A percentile compares a stretch with the other conserved stretches of the same genome.
Conservation (phyloP, 2,329 filamentous ascomycete genomes). For the Microdochium bolleyi region DNA sequence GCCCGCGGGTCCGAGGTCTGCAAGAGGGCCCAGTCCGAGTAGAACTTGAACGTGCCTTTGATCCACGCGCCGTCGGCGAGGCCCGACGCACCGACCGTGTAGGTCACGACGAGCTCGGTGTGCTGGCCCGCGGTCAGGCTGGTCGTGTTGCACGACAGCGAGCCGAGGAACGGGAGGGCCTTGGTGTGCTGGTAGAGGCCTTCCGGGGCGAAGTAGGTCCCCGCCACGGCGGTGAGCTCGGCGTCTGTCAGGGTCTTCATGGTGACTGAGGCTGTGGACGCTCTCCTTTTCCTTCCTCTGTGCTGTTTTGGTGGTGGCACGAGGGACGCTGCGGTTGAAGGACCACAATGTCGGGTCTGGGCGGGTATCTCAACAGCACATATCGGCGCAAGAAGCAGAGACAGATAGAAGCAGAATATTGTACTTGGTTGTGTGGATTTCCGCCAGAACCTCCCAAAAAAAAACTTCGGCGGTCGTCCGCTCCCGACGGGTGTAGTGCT, state of each 20-base stretch:
- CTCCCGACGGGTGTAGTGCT: no score
- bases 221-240: slow-evolving; percentile 11
- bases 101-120: slow-evolving; percentile 18
- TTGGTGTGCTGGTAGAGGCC: slow-evolving; percentile 19
- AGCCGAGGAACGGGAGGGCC: slow-evolving; percentile 18
- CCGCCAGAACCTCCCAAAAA: no score
- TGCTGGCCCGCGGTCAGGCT: slow-evolving; percentile 17
- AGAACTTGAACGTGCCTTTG: slow-evolving; percentile 29
- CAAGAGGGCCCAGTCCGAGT: slow-evolving; percentile 26
- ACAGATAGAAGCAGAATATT: no score
- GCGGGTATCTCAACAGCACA: no score
- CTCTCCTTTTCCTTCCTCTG: no score
- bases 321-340: no score
- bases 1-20: slow-evolving; percentile 19
- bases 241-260: slow-evolving; percentile 14
- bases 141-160: slow-evolving; percentile 12
- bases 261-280: no score
- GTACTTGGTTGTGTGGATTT: no score
- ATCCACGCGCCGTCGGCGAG: slow-evolving; percentile 26
- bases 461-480: no score
- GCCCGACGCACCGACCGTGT: slow-evolving; percentile 20
- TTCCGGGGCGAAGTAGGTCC: slow-evolving; percentile 16
- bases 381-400: no score
- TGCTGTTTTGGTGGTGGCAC: no score
- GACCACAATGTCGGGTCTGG: no score